A percentile compares a stretch with the other conserved stretches of the same genome.
phyloP scores from a whole-genome alignment of 2,329 filamentous ascomycete species.

The Microdochium bolleyi region DNA sequence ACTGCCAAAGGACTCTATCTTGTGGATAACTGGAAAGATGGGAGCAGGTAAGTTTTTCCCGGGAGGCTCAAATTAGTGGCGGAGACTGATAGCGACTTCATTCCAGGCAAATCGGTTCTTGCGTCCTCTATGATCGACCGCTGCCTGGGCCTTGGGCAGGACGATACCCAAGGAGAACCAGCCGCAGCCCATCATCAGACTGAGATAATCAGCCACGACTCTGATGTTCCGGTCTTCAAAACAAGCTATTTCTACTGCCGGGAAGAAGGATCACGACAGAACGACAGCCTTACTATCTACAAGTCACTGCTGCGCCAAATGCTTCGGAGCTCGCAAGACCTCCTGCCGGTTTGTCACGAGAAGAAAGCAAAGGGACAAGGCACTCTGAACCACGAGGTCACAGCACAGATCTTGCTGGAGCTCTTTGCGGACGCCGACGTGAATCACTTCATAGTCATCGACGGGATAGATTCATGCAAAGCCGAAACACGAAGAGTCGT shows the following conservation, averaged over 20 bases:
- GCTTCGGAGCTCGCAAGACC: slow-evolving; percentile 12
- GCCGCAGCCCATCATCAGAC: neutral
- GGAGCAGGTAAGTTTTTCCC: slow-evolving; percentile 21
- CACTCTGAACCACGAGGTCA: slow-evolving; percentile 12
- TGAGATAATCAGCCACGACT: neutral
- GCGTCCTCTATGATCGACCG: slow-evolving; percentile 28
- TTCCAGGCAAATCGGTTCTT: slow-evolving; percentile 31
- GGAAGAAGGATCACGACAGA: slow-evolving; percentile 16
- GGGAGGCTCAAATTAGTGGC: neutral
- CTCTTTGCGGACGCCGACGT: slow-evolving; percentile 15
- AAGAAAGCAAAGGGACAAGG: slow-evolving; percentile 16
- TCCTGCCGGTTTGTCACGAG: slow-evolving; percentile 19
- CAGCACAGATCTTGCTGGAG: slow-evolving; percentile 20
- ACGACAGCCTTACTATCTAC: slow-evolving; percentile 19
- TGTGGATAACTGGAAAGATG: slow-evolving; percentile 23
- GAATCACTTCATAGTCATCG: slow-evolving; percentile 1
- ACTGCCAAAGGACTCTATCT: slow-evolving; percentile 10
- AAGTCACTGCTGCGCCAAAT: slow-evolving; percentile 24
- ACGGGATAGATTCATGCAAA: slow-evolving; percentile 20
- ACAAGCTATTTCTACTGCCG: slow-evolving; percentile 32
- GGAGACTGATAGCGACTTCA: neutral
- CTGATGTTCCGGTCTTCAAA: slow-evolving; percentile 6
- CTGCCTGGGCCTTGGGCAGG: slow-evolving; percentile 3
- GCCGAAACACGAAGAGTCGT: slow-evolving; percentile 17
- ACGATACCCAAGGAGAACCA: neutral